Conservation (phyloP, 352 stramenopile genomes). For the Pythium angustatum region DNA sequence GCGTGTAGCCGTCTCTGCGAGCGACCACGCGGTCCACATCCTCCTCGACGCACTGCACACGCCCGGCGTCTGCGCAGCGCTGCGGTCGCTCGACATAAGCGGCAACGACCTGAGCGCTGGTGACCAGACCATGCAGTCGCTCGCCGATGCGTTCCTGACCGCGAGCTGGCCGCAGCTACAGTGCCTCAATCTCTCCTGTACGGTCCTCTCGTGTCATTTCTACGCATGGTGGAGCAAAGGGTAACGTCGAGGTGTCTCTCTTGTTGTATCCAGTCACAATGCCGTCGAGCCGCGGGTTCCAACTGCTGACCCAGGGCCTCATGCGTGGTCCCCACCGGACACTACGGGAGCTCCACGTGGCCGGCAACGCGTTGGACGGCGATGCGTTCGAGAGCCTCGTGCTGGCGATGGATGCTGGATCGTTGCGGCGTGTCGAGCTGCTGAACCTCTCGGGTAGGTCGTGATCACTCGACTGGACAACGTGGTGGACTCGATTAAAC, state of each 20-base stretch:
- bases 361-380: conserved; percentile 12
- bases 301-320: background rate
- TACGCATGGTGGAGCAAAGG: too few relatives aligned
- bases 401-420: background rate
- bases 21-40: conserved; percentile 8
- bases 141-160: conserved; percentile 4
- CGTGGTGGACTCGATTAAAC: background rate
- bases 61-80: background rate
- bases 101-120: conserved; percentile 23
- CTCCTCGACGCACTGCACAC: conserved; percentile 11
- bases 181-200: conserved; percentile 32
- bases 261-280: too few relatives aligned
- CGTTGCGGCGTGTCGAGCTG: conserved; percentile 3
- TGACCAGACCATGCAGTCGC: background rate
- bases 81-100: conserved; percentile 26
- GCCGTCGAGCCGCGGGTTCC: conserved; percentile 1
- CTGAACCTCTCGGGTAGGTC: conserved; percentile 26
- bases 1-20: conserved; percentile 17
- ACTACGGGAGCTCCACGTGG: conserved; percentile 8
- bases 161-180: conserved; percentile 15
- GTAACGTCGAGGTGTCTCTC: too few relatives aligned
- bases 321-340: background rate
- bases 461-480: too few relatives aligned
- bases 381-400: conserved; percentile 18
- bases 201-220: too few relatives aligned